A percentile compares a stretch with the other conserved stretches of the same genome.
phyloP scores from a whole-genome alignment of 2,329 filamentous ascomycete species.

The Neonectria hederae region DNA sequence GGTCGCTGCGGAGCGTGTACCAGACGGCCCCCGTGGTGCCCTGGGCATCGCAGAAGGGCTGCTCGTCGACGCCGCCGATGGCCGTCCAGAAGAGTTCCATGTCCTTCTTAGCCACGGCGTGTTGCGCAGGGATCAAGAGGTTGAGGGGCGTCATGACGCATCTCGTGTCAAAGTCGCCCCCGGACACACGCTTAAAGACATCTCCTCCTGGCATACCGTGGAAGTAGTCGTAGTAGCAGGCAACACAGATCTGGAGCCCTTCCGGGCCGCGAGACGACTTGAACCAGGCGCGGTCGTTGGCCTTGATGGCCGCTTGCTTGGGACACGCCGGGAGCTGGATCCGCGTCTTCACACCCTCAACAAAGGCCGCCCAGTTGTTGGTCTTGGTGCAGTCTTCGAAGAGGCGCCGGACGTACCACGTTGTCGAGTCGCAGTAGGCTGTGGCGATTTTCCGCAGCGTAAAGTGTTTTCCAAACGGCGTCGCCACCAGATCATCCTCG shows the following conservation, averaged over 20 bases:
- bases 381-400: constrained; percentile 39
- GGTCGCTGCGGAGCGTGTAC: constrained; percentile 48
- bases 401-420: constrained; percentile 44
- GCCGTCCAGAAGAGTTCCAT: constrained; percentile 48
- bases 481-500: constrained; percentile 46
- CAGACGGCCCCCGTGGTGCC: constrained; percentile 46
- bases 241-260: constrained; percentile 46
- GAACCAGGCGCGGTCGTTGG: constrained; percentile 47
- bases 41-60: constrained; percentile 43
- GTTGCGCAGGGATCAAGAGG: constrained; percentile 43
- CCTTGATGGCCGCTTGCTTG: constrained; percentile 26
- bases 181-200: constrained; percentile 34
- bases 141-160: constrained; percentile 47
- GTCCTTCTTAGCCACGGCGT: constrained; percentile 44
- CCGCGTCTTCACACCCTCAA: constrained; percentile 41
- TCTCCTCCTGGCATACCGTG: constrained; percentile 43
- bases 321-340: constrained; percentile 44
- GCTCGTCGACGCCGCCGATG: constrained; percentile 37
- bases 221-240: constrained; percentile 52
- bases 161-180: constrained; percentile 30
- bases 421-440: constrained; percentile 46
- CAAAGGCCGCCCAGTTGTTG: constrained; percentile 48
- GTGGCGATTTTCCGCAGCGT: constrained; percentile 8
- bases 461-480: constrained; percentile 45
- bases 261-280: constrained; percentile 37